phyloP scores from a whole-genome alignment of 2,329 filamentous ascomycete species.

The Botrytis fragariae region DNA sequence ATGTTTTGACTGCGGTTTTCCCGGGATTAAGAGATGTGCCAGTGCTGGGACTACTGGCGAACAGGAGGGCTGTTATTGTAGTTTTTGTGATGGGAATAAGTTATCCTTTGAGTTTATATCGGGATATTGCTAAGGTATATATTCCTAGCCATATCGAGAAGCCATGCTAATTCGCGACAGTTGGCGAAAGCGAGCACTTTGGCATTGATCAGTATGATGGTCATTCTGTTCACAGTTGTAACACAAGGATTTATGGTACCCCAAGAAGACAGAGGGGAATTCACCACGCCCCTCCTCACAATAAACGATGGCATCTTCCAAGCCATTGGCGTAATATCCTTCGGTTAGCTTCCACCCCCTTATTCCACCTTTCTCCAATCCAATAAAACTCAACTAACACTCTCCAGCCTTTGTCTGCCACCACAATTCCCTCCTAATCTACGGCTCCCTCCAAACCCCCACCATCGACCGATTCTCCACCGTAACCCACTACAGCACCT shows the following conservation, averaged over 20 bases:
- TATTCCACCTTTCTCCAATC: conserved; percentile 29
- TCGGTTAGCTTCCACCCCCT: conserved; percentile 57
- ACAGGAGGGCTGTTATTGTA: conserved; percentile 82
- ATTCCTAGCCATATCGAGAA: background rate
- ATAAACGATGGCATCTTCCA: conserved; percentile 89
- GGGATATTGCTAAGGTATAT: conserved; percentile 91
- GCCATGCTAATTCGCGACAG: conserved; percentile 45
- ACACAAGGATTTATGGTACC: conserved; percentile 78
- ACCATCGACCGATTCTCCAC: conserved; percentile 92
- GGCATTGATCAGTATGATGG: conserved; percentile 85
- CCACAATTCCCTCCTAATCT: conserved; percentile 96
- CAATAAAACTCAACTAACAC: conserved; percentile 28
- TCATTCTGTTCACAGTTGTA: conserved; percentile 86
- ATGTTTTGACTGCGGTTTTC: conserved; percentile 80
- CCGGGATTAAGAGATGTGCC: conserved; percentile 69
- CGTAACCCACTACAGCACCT: conserved; percentile 92
- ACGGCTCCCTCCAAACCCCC: conserved; percentile 88
- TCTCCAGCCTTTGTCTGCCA: conserved; percentile 65
- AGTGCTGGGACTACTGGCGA: conserved; percentile 77
- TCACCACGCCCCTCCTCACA: conserved; percentile 68
- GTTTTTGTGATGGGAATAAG: conserved; percentile 83
- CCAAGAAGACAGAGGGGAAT: conserved; percentile 65
- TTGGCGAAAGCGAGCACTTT: conserved; percentile 93
- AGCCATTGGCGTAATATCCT: conserved; percentile 96
- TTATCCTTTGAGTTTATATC: conserved; percentile 87